Evolutionary conservation across 2,329 filamentous ascomycete genomes (phyloP), one percentile per base, ranked within the genome.

Genomic region (Tolypocladium guangdongense): DNA sequence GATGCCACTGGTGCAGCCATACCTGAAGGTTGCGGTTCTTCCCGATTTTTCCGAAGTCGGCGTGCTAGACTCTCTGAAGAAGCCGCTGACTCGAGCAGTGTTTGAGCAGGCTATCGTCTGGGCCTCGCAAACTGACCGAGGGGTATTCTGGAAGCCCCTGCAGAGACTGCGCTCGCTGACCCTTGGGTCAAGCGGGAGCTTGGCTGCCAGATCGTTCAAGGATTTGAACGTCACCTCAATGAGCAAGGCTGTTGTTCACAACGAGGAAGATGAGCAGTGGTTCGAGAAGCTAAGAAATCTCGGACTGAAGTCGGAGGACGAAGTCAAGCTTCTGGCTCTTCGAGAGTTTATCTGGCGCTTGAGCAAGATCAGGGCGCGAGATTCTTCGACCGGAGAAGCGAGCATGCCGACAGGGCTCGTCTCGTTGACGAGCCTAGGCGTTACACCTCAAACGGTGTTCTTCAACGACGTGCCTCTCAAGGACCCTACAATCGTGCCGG

Each of bases 261-360:
- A 91, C 59, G 90, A 95, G 10, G 92, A 97, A 66, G 93, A 99
- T 64, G 90, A 96, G 57, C 83, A 90, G 60, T 97, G 93, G 91
- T 74, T 99, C n/a, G 77, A 81, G 16, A 87, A 90, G 58, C 72
- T 99, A 49, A 82, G 88, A 50, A 95, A 89, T 58, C 82, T 95
- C 43, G 93, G 93, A 0, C 82, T 99, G 74, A 74, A 78, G 1
- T 64, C 77, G 1, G 91, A 96, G 46, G 92, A 99, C 60, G 93
- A 99, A 59, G 82, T 87, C 64, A 97, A 99, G 67, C 73, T 99
- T 2, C 74, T 97, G 37, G 87, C 85, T 6, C 75, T 99, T 12
- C 79, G 88, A 54, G 91, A 96, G 64, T 97, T 95, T 63, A 88
- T 99, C 41, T 96, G 89, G 88, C 83, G 88, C 39, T 78, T 93